Base-by-base conservation (phyloP, 768 basidiomycete species). In the Calocera viscosa region DNA sequence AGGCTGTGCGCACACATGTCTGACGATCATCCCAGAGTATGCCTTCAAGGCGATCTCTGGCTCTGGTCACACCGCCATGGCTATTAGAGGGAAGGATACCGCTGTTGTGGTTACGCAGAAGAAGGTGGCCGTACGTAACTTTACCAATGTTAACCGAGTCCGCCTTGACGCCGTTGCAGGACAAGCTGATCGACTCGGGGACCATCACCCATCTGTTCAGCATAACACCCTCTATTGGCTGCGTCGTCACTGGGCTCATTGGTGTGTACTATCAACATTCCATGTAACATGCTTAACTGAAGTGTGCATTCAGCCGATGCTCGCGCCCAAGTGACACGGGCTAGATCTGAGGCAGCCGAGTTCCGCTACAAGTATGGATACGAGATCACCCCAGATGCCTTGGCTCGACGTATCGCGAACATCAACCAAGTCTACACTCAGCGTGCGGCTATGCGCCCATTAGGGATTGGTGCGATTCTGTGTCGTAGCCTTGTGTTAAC, bases 391-490 rank as follows among this genome's bases (percentile, higher is more conserved):
- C 93, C 95, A 2, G 94, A 96, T 74, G 88, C 90, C n/a, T 83
- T 99, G 49, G 91, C 96, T 24, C 86, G 94, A 70, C 84, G 95
- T 60, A 80, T 99, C 73, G 96, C 95, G 34, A 96, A 97, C 76
- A 93, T 98, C 76, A 98, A 97, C 74, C 96, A 98, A 78, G 95
- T 97, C 1, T 97, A 97, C 78, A 99, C 96, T 1, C 96, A 99
- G 78, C 83, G 91, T 67, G 95, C 95, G 1, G 96, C 85, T 39
- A 97, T 99, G 94, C 83, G 96, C 43, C 96, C 96, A 1, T 78
- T 97, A 34, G 96, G 95, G 47, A 96, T 98, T 69, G 88, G 95
- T 95, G 74, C 71, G 89, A 70, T 16, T 49, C 40, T 22, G 34
- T n/a, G 22, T 12, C 63, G n/a, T 28, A 63, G 17, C n/a, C 24